Conservation (phyloP, 2,329 filamentous ascomycete genomes). For the Aspergillus aculeatus region DNA sequence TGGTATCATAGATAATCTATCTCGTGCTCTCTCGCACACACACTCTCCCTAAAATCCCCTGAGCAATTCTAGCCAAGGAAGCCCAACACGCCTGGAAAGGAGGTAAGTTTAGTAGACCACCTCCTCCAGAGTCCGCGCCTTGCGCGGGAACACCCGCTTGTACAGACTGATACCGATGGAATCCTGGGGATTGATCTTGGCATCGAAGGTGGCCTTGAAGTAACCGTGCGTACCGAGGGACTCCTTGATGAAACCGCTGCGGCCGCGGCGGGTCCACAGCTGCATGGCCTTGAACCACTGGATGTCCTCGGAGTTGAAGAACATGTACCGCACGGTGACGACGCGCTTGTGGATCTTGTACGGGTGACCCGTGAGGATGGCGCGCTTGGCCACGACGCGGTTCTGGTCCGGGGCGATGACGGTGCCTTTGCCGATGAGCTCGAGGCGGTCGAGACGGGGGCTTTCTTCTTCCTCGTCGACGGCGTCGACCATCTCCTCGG, state of each 20-base stretch:
- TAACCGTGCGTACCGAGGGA: conserved; percentile 96
- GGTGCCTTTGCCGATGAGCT: conserved; percentile 83
- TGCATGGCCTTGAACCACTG: conserved; percentile 97
- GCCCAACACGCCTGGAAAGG: not conserved
- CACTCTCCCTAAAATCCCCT: not conserved
- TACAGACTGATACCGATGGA: conserved; percentile 87
- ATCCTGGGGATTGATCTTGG: conserved; percentile 92
- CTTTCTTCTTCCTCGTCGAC: conserved; percentile 47
- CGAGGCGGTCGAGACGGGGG: conserved; percentile 51
- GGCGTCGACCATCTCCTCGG: conserved; percentile 45
- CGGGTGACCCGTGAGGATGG: conserved; percentile 91
- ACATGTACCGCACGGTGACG: conserved; percentile 98
- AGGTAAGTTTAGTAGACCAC: conserved; percentile 17
- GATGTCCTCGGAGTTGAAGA: conserved; percentile 94
- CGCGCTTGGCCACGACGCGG: conserved; percentile 87
- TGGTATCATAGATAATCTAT: not conserved
- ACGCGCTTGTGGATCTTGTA: conserved; percentile 99
- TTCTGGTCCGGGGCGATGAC: conserved; percentile 70
- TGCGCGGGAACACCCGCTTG: conserved; percentile 79
- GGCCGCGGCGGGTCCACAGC: conserved; percentile 86
- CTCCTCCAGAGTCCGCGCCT: conserved; percentile 53
- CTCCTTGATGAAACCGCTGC: conserved; percentile 92
- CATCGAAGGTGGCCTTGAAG: conserved; percentile 98
- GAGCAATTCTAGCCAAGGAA: not conserved
- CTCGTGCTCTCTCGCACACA: not conserved